These are phyloP conservation scores for Candida berthetii DNA, from an alignment of 805 yeast species.

Conservation along the genomic window DNA sequence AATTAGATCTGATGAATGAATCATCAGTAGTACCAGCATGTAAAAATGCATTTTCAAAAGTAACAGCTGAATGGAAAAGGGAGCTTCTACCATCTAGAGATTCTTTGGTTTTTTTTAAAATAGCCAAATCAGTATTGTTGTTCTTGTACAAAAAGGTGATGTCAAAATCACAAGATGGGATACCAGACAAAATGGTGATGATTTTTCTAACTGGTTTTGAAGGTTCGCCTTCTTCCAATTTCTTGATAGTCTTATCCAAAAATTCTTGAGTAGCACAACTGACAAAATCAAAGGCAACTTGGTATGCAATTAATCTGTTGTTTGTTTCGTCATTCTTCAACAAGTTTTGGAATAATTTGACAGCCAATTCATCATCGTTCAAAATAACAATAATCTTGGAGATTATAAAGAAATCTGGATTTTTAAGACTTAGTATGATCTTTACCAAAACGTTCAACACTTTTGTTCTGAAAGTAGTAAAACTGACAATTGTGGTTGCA, in stretches of 20 bases:
- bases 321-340: conserved; percentile 33
- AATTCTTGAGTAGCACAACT: conserved; percentile 88
- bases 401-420: conserved; percentile 77
- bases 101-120: conserved; percentile 76
- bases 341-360: conserved; percentile 58
- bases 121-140: conserved; percentile 79
- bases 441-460: conserved; percentile 59
- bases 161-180: conserved; percentile 90
- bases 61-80: conserved; percentile 91
- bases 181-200: conserved; percentile 74
- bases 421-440: conserved; percentile 47
- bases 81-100: conserved; percentile 88
- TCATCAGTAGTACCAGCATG: conserved; percentile 97
- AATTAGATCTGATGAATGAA: conserved; percentile 80
- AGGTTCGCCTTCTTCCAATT: conserved; percentile 24
- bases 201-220: conserved; percentile 32
- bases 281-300: conserved; percentile 93
- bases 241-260: conserved; percentile 48
- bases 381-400: conserved; percentile 85
- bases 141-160: conserved; percentile 83
- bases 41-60: conserved; percentile 90
- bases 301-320: conserved; percentile 65
- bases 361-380: conserved; percentile 70
- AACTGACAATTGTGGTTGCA: conserved; percentile 59
- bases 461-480: conserved; percentile 58